Conservation (phyloP, 2,329 filamentous ascomycete species). For the Penicillium sp. region DNA sequence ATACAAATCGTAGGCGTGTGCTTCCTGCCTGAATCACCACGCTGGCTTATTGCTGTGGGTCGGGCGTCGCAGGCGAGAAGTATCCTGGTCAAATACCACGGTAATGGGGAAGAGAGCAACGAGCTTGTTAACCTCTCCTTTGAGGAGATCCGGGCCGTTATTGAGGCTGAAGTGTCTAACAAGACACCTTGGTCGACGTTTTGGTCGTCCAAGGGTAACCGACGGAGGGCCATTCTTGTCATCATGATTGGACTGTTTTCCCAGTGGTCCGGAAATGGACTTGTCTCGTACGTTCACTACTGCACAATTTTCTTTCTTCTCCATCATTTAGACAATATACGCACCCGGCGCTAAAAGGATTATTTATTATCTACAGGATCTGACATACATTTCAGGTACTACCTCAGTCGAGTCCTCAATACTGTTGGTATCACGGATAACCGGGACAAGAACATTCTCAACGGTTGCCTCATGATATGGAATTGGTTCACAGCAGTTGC, state of each 20-base stretch:
- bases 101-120: slow-evolving; percentile 13
- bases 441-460: slow-evolving; percentile 42
- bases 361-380: too few relatives aligned
- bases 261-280: slow-evolving; percentile 46
- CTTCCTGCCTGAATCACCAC: slow-evolving; percentile 25
- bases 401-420: slow-evolving; percentile 41
- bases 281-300: slow-evolving; percentile 30
- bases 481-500: slow-evolving; percentile 2
- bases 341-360: too few relatives aligned
- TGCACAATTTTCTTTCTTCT: not conserved
- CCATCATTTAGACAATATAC: slow-evolving; percentile 31
- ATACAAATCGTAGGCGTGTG: slow-evolving; percentile 29
- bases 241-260: slow-evolving; percentile 41
- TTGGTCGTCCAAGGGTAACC: not conserved
- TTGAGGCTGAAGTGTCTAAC: not conserved
- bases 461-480: slow-evolving; percentile 24
- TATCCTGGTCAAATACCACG: slow-evolving; percentile 22
- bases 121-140: slow-evolving; percentile 15
- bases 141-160: slow-evolving; percentile 9
- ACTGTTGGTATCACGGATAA: slow-evolving; percentile 43
- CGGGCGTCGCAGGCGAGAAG: slow-evolving; percentile 17
- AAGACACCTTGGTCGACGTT: not conserved
- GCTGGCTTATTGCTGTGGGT: slow-evolving; percentile 24
- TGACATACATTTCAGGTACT: too few relatives aligned
- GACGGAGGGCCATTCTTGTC: slow-evolving; percentile 44